phyloP scores from a whole-genome alignment of 75 land plant species.

The Picea sitchensis region DNA sequence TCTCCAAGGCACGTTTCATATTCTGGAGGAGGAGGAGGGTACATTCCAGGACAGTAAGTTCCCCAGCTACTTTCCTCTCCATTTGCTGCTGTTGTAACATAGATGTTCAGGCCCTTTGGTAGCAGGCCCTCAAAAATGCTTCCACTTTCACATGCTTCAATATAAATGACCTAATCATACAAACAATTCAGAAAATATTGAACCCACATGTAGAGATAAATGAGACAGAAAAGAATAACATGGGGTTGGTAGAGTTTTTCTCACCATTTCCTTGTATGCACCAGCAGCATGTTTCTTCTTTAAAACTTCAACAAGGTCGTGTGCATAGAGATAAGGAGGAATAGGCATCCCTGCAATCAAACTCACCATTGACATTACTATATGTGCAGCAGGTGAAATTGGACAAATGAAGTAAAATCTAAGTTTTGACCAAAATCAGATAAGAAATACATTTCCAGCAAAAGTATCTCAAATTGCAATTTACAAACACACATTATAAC shows the following conservation, averaged over 20 bases:
- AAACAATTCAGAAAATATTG: background rate
- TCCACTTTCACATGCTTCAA: constrained; percentile 94
- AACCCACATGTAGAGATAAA: background rate
- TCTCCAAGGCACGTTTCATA: constrained; percentile 95
- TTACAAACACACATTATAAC: too few relatives aligned
- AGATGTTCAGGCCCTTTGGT: constrained; percentile 77
- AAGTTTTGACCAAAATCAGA: too few relatives aligned
- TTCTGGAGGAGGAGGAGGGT: constrained; percentile 79
- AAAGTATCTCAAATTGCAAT: too few relatives aligned
- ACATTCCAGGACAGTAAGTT: constrained; percentile 88
- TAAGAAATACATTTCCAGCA: too few relatives aligned
- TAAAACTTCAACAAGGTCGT: constrained; percentile 26
- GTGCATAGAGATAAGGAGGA: constrained; percentile 36
- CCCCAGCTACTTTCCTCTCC: constrained; percentile 97
- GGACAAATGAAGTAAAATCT: too few relatives aligned
- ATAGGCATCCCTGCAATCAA: constrained; percentile 38
- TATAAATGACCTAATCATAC: constrained; percentile 68
- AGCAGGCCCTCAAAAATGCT: constrained; percentile 91
- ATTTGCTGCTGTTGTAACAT: constrained; percentile 91
- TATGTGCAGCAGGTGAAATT: too few relatives aligned
- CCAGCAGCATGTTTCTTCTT: constrained; percentile 47
- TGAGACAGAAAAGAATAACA: background rate
- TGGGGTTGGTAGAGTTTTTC: background rate
- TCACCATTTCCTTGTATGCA: constrained; percentile 45
- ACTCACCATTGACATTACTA: too few relatives aligned